These are phyloP conservation scores for Citrullus mucosospermus DNA, from an alignment of 306 rosid genomes.

Conservation along the genomic window DNA sequence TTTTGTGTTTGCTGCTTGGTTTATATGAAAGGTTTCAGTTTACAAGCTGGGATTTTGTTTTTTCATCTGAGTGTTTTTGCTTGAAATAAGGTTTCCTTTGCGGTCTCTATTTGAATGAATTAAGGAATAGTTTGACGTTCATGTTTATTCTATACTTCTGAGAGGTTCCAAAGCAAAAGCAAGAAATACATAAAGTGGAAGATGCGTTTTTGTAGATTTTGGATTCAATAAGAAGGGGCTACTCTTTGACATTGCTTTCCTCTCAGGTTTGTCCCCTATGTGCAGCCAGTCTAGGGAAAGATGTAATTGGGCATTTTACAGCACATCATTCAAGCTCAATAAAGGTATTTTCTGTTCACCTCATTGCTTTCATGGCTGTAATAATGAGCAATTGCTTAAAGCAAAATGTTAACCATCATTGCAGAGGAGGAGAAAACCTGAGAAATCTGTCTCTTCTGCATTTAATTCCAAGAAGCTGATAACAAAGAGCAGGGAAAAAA, in stretches of 20 bases:
- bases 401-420: not conserved
- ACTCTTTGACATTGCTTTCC: conserved; percentile 11
- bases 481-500: conserved; percentile 25
- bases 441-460: conserved; percentile 39
- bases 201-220: not conserved
- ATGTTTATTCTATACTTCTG: not conserved
- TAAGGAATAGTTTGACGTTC: not conserved
- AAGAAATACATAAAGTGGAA: not conserved
- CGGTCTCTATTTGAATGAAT: not conserved
- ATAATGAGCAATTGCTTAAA: not conserved
- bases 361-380: not conserved
- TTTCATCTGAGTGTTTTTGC: not conserved
- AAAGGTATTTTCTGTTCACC: conserved; percentile 34
- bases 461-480: conserved; percentile 37
- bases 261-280: conserved; percentile 91
- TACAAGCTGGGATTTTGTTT: not conserved
- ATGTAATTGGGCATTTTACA: conserved; percentile 50
- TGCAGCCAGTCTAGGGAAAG: conserved; percentile 66
- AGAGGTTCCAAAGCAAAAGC: not conserved
- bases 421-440: conserved; percentile 58
- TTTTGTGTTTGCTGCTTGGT: not conserved
- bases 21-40: not conserved
- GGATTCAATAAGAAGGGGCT: not conserved
- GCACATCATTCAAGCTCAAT: conserved; percentile 48
- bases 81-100: not conserved